phyloP scores from a whole-genome alignment of 306 rosid genomes.

The Trichosanthes cucumerina region DNA sequence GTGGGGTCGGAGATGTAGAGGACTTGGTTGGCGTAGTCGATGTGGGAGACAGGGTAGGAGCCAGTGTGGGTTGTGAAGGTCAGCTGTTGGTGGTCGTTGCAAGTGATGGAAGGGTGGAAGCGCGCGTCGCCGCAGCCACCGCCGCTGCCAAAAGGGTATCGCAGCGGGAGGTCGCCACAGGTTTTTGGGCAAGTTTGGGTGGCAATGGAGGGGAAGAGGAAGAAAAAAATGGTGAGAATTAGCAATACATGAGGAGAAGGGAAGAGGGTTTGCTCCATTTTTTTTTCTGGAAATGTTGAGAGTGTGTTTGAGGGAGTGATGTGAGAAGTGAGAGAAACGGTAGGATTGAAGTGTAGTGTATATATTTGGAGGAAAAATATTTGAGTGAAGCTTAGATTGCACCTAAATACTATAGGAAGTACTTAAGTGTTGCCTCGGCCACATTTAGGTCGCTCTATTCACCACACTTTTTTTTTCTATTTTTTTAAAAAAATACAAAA shows the following conservation, averaged over 20 bases:
- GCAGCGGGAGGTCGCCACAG: conserved; percentile 47
- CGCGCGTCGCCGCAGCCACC: conserved; percentile 63
- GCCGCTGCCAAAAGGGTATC: conserved; percentile 62
- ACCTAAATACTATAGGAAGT: too few species aligned
- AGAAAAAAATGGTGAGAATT: conserved; percentile 17
- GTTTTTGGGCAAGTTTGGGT: conserved; percentile 57
- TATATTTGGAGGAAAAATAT: conserved; percentile 1
- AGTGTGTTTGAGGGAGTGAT: too few species aligned
- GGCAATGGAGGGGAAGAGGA: conserved; percentile 19
- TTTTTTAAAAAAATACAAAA: too few species aligned
- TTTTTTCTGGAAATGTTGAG: neutral
- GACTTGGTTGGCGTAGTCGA: conserved; percentile 51
- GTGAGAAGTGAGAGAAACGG: neutral
- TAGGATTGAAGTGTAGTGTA: neutral
- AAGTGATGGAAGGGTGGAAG: conserved; percentile 48
- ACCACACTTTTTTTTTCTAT: too few species aligned
- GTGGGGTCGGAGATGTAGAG: conserved; percentile 67
- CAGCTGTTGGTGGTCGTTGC: conserved; percentile 35
- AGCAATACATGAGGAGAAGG: conserved; percentile 13
- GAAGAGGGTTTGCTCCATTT: conserved; percentile 19
- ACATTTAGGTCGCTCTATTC: too few species aligned
- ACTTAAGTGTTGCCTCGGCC: too few species aligned
- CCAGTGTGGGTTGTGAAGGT: conserved; percentile 71
- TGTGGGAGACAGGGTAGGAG: conserved; percentile 47
- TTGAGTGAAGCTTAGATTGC: too few species aligned